Evolutionary conservation across 148 eudicot genomes (phyloP).

Genomic region (Talinum fruticosum): DNA sequence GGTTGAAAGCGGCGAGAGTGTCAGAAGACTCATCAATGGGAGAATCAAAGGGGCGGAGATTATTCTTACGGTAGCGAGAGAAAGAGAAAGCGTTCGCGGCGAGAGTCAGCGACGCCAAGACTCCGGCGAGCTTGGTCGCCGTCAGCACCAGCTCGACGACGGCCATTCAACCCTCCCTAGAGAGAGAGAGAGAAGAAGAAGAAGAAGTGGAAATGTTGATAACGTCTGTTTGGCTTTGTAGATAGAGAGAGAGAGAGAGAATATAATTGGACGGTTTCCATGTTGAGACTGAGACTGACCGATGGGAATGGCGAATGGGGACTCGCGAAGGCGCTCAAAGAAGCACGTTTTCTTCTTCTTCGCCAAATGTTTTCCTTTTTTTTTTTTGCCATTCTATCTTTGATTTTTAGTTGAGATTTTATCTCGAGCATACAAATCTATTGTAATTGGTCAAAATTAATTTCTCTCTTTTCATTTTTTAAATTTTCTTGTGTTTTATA

Average conservation of each 20-base stretch:
- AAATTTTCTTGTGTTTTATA: too few relatives aligned
- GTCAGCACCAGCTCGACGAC: constrained; percentile 40
- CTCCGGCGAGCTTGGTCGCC: constrained; percentile 87
- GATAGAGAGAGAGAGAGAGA: too few relatives aligned
- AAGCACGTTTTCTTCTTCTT: too few relatives aligned
- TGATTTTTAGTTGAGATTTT: too few relatives aligned
- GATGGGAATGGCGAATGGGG: background rate
- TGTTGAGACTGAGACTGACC: background rate
- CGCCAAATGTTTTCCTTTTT: too few relatives aligned
- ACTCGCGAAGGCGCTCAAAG: background rate
- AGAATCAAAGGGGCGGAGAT: constrained; percentile 51
- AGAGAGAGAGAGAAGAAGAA: background rate
- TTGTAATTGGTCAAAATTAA: too few relatives aligned
- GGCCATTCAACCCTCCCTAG: constrained; percentile 35
- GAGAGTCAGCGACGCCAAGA: constrained; percentile 52
- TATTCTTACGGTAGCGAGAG: constrained; percentile 66
- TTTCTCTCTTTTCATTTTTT: too few relatives aligned
- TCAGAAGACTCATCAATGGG: constrained; percentile 77
- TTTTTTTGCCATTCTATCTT: too few relatives aligned
- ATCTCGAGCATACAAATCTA: too few relatives aligned
- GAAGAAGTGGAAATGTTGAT: background rate
- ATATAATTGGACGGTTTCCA: background rate
- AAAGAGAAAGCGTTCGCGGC: constrained; percentile 75
- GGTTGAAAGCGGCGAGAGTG: constrained; percentile 60
- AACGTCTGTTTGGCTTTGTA: background rate